Evolutionary conservation across 2,329 filamentous ascomycete species (phyloP).

Genomic region (Cladosporium velox): DNA sequence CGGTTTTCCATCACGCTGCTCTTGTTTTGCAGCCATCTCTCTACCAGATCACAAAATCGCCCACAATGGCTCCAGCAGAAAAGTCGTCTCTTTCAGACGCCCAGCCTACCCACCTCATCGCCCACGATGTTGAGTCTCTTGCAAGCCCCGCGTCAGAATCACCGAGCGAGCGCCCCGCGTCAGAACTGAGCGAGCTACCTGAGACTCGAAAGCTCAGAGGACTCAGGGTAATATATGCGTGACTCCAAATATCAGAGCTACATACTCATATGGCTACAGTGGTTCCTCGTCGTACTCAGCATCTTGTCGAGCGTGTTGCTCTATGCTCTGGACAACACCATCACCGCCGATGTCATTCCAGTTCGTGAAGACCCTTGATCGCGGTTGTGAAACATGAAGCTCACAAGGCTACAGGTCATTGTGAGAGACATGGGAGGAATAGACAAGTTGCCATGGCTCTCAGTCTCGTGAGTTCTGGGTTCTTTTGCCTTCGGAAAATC

Average conservation of each 20-base stretch:
- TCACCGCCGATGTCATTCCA: background rate
- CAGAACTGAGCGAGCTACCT: background rate
- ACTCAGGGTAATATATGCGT: background rate
- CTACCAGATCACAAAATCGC: background rate
- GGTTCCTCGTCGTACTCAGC: background rate
- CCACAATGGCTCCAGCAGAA: background rate
- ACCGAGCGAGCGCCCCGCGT: background rate
- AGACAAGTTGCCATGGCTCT: slow-evolving; percentile 2
- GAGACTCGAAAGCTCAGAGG: background rate
- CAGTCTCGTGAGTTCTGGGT: background rate
- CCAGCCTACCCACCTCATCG: background rate
- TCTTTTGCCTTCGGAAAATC: background rate
- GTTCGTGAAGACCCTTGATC: background rate
- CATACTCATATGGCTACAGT: slow-evolving; percentile 1
- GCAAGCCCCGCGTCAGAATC: background rate
- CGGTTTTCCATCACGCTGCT: background rate
- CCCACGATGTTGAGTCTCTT: background rate
- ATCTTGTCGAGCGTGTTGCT: background rate
- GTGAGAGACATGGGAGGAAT: background rate
- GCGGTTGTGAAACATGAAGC: background rate
- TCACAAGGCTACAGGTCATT: background rate
- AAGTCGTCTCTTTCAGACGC: background rate
- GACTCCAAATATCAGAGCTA: background rate
- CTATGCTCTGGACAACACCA: slow-evolving; percentile 8
- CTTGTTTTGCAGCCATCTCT: background rate